Percentiles rank a stretch among this genome's conserved stretches.
phyloP scores from a whole-genome alignment of 352 stramenopile genomes.

The Peronospora destructor region DNA sequence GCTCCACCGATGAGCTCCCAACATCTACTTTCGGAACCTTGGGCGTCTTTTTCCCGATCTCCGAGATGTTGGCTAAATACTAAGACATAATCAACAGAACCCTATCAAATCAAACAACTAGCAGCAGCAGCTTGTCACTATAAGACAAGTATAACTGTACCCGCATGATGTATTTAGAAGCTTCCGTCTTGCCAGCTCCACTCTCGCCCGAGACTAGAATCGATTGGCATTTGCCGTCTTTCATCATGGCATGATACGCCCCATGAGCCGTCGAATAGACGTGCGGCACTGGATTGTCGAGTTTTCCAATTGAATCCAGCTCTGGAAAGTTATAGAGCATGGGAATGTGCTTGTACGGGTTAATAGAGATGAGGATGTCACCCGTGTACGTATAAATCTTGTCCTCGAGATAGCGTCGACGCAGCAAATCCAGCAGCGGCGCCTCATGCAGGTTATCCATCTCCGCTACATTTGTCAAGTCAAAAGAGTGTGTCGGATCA shows the following conservation, averaged over 20 bases:
- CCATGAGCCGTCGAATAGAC: constrained; percentile 82
- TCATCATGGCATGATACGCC: constrained; percentile 74
- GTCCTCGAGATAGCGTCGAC: constrained; percentile 84
- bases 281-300: constrained; percentile 81
- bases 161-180: constrained; percentile 89
- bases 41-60: constrained; percentile 73
- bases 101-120: constrained; percentile 4
- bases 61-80: constrained; percentile 87
- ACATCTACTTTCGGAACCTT: constrained; percentile 61
- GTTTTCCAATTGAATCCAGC: constrained; percentile 79
- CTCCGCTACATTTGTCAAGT: constrained; percentile 88
- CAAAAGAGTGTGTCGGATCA: constrained; percentile 84
- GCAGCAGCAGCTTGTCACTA: not conserved
- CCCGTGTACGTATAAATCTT: constrained; percentile 94
- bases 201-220: constrained; percentile 84
- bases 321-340: constrained; percentile 89
- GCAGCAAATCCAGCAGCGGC: constrained; percentile 84
- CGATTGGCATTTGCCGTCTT: constrained; percentile 78
- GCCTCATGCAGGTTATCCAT: constrained; percentile 92
- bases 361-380: constrained; percentile 94
- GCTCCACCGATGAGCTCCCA: constrained; percentile 69
- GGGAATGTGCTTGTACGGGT: constrained; percentile 93
- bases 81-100: constrained; percentile 17
- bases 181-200: constrained; percentile 84
- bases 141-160: constrained; percentile 24